Evolutionary conservation across 1,284 basidiomycete species (phyloP).

Genomic region (Marasmius oreades): DNA sequence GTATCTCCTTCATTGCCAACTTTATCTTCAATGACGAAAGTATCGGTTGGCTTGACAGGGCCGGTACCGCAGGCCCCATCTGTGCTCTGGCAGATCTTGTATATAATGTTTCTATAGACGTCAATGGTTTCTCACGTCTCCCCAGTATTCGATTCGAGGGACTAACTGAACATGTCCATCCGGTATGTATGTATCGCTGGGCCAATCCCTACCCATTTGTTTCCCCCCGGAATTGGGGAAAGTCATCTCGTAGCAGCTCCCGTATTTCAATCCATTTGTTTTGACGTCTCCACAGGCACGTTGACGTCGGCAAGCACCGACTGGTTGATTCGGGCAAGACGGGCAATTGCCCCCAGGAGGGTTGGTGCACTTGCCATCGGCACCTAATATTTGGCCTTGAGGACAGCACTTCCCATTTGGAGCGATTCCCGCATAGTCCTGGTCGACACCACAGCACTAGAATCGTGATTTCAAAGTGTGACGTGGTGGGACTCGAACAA

Average conservation of each 20-base stretch:
- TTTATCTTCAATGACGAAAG: constrained; percentile 3
- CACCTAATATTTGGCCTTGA: background rate
- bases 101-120: constrained; percentile 1
- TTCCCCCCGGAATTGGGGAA: background rate
- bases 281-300: background rate
- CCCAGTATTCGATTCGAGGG: background rate
- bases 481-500: too few relatives aligned
- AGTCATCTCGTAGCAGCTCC: background rate
- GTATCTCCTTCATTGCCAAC: background rate
- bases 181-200: background rate
- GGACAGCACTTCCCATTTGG: background rate
- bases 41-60: constrained; percentile 2
- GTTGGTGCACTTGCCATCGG: background rate
- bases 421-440: background rate
- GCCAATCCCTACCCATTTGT: constrained; percentile 1
- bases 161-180: constrained; percentile 1
- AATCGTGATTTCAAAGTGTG: background rate
- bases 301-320: background rate
- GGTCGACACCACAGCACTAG: background rate
- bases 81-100: constrained; percentile 4
- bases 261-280: constrained; percentile 1
- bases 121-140: background rate
- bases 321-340: background rate
- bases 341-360: background rate
- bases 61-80: constrained; percentile 2